Evolutionary conservation across 768 basidiomycete species (phyloP), one percentile per base, ranked within the genome.

Genomic region (Mycena leptocephala): DNA sequence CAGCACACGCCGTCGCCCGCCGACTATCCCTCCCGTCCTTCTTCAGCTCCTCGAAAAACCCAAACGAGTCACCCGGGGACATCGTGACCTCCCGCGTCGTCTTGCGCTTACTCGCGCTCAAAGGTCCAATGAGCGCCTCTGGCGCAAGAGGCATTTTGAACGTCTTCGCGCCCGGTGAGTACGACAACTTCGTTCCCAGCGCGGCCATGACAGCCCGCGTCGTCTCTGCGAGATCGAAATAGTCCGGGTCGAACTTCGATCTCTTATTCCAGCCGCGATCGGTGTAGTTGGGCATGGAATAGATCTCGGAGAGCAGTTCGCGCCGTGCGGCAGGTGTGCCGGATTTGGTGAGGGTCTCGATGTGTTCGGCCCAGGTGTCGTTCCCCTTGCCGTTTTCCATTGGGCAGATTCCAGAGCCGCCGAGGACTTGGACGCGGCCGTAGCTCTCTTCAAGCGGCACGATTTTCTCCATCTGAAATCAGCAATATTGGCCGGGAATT

Each of bases 361-460:
- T 77, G 78, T 75, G 76, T 66, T 78, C 63, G 63, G 76, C 72
- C 78, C 78, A 74, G 39, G 59, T 72, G 46, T 48, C 33, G 26
- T 78, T 76, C n/a, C 76, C 81, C 18, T 74, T 65, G 75, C 79
- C 75, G 51, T 77, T 78, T 75, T 80, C 81, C 74, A 75, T 76
- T 10, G 82, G 82, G 71, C 82, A 82, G 76, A 82, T 80, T 18
- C 81, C 82, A 33, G 71, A 76, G 56, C 82, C 82, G 37, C 65
- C 76, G 59, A 82, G 77, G 70, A 82, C 64, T 56, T 81, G 75
- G 39, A 81, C 66, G 65, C 76, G 79, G 41, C 81, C 79, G 64
- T 77, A 74, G 58, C 79, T 81, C 35, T 80, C 77, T 20, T 82
- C 78, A 24, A 75, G 63, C 35, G 79, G 77, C 26, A 76, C 55